Conservation (phyloP, 768 basidiomycete species). For the Candolleomyces eurysporus region DNA sequence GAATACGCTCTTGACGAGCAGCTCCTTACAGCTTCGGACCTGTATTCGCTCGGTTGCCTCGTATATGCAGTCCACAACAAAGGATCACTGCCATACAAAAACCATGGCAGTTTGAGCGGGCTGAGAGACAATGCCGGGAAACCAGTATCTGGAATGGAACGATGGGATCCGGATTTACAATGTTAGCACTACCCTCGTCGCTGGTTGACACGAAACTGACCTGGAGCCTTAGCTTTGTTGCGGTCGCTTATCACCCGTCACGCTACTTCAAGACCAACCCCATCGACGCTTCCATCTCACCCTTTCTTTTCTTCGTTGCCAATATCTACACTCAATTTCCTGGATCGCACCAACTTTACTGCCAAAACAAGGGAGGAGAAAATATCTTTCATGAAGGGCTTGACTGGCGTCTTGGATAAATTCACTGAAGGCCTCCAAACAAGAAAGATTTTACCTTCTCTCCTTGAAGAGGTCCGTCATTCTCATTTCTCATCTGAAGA, state of each 20-base stretch:
- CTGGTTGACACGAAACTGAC: neutral
- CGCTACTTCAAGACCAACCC: conserved; percentile 68
- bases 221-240: conserved; percentile 59
- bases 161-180: conserved; percentile 71
- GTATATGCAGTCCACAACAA: conserved; percentile 91
- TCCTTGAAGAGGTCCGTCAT: conserved; percentile 81
- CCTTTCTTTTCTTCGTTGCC: conserved; percentile 94
- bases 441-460: conserved; percentile 86
- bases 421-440: conserved; percentile 87
- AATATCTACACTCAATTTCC: conserved; percentile 92
- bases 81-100: conserved; percentile 83
- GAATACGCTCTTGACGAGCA: conserved; percentile 93
- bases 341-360: conserved; percentile 94
- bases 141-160: conserved; percentile 57
- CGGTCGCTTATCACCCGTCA: conserved; percentile 79
- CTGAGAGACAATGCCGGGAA: conserved; percentile 71
- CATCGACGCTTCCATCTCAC: conserved; percentile 77
- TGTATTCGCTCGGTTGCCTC: conserved; percentile 90
- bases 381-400: conserved; percentile 91
- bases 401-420: conserved; percentile 72
- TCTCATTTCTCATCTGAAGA: neutral
- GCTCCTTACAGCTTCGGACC: conserved; percentile 83
- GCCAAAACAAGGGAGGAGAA: conserved; percentile 95
- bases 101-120: conserved; percentile 69
- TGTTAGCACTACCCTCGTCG: conserved; percentile 35